Base-by-base conservation (phyloP, 108 stramenopile species). In the Nitzschia sp. region DNA sequence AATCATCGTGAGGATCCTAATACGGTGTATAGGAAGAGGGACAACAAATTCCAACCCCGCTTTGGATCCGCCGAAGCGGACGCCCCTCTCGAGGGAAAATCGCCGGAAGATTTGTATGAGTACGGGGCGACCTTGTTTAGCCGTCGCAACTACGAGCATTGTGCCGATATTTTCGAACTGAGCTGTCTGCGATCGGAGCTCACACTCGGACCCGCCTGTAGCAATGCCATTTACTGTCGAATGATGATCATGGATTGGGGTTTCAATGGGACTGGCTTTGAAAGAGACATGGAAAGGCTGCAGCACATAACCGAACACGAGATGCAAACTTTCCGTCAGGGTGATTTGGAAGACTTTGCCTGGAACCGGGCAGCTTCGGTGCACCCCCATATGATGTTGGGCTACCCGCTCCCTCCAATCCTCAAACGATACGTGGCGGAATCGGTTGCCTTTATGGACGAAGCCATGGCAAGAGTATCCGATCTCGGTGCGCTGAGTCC, bases 181-280 rank as follows among this genome's bases (percentile, higher is more conserved):
- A 85, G 85, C 23, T 93, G 92, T 66, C 64, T 75, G 36, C 74
- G 80, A 63, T 90, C 89, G 0, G 57, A 78, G 54, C 23, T 63
- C 3, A 31, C 36, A 28, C 54, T 93, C 1, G 82, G 75, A 5
- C 77, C 80, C 17, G 72, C 87, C 17, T 93, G 92, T 53, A 75
- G 79, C 25, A 93, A 90, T 76, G 92, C 89, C 8, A 74, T 89
- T 4, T 93, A 90, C 54, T 83, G 89, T 36, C 72, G 92, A 11
- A 88, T 62, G 45, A 83, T 83, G 76, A 69, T 93, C 27, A 73
- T 85, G 59, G 87, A 90, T 66, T 93, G 87, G 85, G 92, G 92
- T 2, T 77, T 85, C 52, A 81, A 80, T 59, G 92, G 92, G 0
- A 82, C 69, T 28, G 71, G 69, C 19, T 93, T 87, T 56, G 85